Evolutionary conservation across 768 basidiomycete genomes (phyloP), one percentile per base, ranked within the genome.

Genomic region (Naganishia kalamii): DNA sequence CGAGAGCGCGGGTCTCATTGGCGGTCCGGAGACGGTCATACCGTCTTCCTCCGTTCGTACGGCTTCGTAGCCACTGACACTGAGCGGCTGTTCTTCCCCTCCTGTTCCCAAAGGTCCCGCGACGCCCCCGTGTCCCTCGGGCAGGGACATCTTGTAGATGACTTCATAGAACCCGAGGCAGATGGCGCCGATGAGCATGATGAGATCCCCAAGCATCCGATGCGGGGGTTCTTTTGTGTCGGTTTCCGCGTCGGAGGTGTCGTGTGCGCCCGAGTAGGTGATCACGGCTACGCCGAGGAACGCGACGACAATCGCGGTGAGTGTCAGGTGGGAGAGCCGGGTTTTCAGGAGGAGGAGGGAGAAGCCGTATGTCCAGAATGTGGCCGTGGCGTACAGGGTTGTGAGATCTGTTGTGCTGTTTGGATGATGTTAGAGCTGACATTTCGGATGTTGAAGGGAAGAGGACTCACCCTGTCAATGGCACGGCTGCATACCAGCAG

Each of bases 341-440:
- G 69, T 68, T 40, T 71, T 49, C 3, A 79, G 69, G 27, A 78
- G 68, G 41, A 75, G 40, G 66, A 92, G 85, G n/a, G 87, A 84
- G 75, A 97, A 84, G 29, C 91, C 75, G 74, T 97, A 98, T 5
- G 89, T 88, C 77, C 91, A 92, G 80, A 97, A 92, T 0, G 89
- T 87, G 71, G 88, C 89, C 8, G 88, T 86, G 74, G 94, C 93
- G 86, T 89, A 91, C 29, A 92, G 84, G 0, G 80, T 77, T 33
- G 90, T 93, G 29, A 92, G 85, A 77, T 92, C 90, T 69, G 86
- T 87, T 29, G 91, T 81, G 25, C 91, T 90, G 67, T 29, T 63
- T 25, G 43, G 47, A 27, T 17, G 51, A 32, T 17, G 30, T 12
- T 13, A 51, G 29, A 4, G n/a, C 30, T n/a, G 19, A 17, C 27